Percentiles rank a stretch among this genome's conserved stretches.
These are phyloP conservation scores for Cladosporium oxysporum DNA, from an alignment of 2,329 filamentous ascomycete species.

Conservation along the genomic window DNA sequence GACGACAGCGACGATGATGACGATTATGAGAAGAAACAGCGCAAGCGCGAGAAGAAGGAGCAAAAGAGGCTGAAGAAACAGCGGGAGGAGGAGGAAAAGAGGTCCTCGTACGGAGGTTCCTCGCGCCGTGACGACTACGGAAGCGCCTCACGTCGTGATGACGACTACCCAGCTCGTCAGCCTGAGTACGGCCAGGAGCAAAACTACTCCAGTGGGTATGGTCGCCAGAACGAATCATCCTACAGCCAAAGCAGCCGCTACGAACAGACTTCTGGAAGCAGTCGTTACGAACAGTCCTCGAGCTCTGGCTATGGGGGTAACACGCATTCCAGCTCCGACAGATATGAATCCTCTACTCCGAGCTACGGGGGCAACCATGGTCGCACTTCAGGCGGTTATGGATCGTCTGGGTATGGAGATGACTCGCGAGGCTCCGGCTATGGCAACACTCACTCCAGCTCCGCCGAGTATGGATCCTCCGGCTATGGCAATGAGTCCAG, in stretches of 20 bases:
- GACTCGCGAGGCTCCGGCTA: slow-evolving; percentile 22
- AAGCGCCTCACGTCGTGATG: slow-evolving; percentile 14
- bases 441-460: not conserved
- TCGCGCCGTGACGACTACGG: slow-evolving; percentile 18
- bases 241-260: slow-evolving; percentile 23
- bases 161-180: slow-evolving; percentile 22
- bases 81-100: slow-evolving; percentile 28
- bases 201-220: slow-evolving; percentile 25
- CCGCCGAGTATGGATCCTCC: not conserved
- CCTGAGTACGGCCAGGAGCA: slow-evolving; percentile 22
- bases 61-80: slow-evolving; percentile 35
- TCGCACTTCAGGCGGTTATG: slow-evolving; percentile 18
- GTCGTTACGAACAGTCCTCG: not conserved
- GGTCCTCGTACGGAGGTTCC: slow-evolving; percentile 13
- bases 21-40: slow-evolving; percentile 45
- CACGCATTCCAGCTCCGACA: not conserved
- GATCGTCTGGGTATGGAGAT: not conserved
- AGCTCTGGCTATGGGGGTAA: slow-evolving; percentile 2
- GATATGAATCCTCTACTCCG: slow-evolving; percentile 2
- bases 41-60: slow-evolving; percentile 43
- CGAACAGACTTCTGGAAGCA: slow-evolving; percentile 20
- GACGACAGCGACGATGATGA: slow-evolving; percentile 39
- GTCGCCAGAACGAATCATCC: slow-evolving; percentile 25
- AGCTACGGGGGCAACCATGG: slow-evolving; percentile 14
- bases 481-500: slow-evolving; percentile 4